Evolutionary conservation across 306 rosid genomes (phyloP).

Genomic region (Argentina anserina): DNA sequence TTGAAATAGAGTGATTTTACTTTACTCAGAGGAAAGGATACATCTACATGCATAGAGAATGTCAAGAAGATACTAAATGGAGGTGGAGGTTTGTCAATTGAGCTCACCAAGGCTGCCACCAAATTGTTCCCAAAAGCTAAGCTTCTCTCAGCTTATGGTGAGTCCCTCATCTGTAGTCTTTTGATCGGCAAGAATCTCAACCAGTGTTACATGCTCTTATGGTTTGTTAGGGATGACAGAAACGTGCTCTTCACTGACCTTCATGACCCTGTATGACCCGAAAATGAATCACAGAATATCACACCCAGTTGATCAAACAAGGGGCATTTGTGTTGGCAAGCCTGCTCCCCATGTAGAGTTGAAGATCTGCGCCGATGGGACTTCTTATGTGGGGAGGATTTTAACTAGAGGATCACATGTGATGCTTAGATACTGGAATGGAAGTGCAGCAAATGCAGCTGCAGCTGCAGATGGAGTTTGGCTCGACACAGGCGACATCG

Average conservation of each 20-base stretch:
- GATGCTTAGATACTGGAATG: conserved; percentile 80
- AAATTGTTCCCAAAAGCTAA: conserved; percentile 66
- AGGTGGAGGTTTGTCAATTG: conserved; percentile 74
- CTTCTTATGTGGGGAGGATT: conserved; percentile 57
- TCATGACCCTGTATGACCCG: conserved; percentile 56
- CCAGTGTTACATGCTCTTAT: neutral
- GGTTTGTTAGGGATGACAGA: conserved; percentile 78
- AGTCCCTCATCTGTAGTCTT: conserved; percentile 18
- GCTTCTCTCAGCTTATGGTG: conserved; percentile 91
- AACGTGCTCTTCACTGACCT: conserved; percentile 82
- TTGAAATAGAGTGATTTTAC: neutral
- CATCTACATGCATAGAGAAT: conserved; percentile 49
- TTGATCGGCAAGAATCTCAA: neutral
- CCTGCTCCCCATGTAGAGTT: conserved; percentile 89
- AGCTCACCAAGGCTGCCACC: conserved; percentile 47
- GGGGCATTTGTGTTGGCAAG: conserved; percentile 91
- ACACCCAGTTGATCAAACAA: conserved; percentile 32
- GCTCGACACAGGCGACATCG: conserved; percentile 93
- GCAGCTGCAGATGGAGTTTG: conserved; percentile 39
- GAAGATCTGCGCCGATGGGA: conserved; percentile 42
- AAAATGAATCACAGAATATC: conserved; percentile 25
- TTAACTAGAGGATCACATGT: conserved; percentile 92
- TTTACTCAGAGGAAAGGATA: conserved; percentile 37
- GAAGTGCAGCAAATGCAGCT: conserved; percentile 33
- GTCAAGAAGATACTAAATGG: conserved; percentile 83